Evolutionary conservation across 331 rosid species (phyloP), one percentile per base, ranked within the genome.

Genomic region (Malus hybrid): DNA sequence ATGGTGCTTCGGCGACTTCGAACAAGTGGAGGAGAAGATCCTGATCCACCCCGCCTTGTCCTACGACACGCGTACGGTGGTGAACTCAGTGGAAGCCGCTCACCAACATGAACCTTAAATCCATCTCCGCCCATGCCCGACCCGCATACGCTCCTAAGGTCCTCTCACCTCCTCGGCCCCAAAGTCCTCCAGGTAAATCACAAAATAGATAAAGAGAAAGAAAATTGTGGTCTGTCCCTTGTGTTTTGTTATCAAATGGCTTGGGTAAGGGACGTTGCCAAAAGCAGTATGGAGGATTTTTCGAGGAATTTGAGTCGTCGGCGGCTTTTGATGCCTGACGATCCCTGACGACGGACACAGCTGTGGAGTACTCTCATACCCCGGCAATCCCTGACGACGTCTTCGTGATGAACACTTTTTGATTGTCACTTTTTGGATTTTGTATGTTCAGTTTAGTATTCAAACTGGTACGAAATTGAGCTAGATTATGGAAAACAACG

Each of bases 101-200:
- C 32, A 61, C 86, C 62, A 88, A 93, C 85, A 78, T 83, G 46
- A 97, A 93, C 80, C 90, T 93, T 60, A 78, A 83, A 72, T 80
- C 87, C 77, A 76, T 93, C 77, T 91, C 91, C 48, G 93, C 84
- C 97, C 69, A 69, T 93, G 44, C 93, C 97, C 63, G 90, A 93
- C 19, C 82, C 89, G 16, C 8, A 85, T 56, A 74, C 79, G 78
- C 84, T 87, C 68, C 89, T 91, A 81, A 81, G 81, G 73, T 76
- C 93, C 20, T 80, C 93, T 52, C 83, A 84, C 70, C 74, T 93
- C 81, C 87, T 77, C 64, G 97, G 98, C 64, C 98, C 97, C 62
- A 87, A 83, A 82, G 82, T 93, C 68, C 97, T 93, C 76, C 98
- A 91, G 98, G 98, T 73, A 81, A 26, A 77, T 4, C 52, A 58